Conservation (phyloP, 2,329 filamentous ascomycete genomes). For the Pseudocercospora cruenta region DNA sequence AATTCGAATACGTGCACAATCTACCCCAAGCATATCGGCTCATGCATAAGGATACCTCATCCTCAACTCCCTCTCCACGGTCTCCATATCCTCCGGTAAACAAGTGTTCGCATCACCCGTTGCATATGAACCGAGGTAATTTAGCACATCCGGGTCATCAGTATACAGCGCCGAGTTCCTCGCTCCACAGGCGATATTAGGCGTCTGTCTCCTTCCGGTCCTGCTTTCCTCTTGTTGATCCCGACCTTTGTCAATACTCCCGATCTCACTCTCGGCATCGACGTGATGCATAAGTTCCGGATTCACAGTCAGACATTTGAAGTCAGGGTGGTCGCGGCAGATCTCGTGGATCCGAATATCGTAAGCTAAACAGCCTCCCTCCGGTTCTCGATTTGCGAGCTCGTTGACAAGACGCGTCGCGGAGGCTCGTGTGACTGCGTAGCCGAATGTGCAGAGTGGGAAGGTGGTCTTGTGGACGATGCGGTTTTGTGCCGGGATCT, state of each 20-base stretch:
- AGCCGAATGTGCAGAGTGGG: constrained; percentile 51
- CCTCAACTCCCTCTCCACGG: not conserved
- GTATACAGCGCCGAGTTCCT: constrained; percentile 45
- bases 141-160: constrained; percentile 36
- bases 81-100: not conserved
- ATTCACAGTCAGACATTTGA: constrained; percentile 42
- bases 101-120: not conserved
- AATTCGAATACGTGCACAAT: too few species aligned
- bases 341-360: constrained; percentile 46
- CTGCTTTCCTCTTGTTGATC: constrained; percentile 11
- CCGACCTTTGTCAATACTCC: constrained; percentile 31
- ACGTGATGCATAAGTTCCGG: constrained; percentile 48
- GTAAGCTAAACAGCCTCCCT: constrained; percentile 42
- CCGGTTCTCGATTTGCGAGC: constrained; percentile 39
- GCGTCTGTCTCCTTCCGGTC: constrained; percentile 19
- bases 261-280: constrained; percentile 43
- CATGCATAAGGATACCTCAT: not conserved
- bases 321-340: constrained; percentile 41
- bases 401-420: constrained; percentile 41
- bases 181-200: constrained; percentile 43
- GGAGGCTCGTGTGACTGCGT: constrained; percentile 46
- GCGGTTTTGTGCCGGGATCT: constrained; percentile 43
- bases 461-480: constrained; percentile 47
- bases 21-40: not conserved
- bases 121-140: constrained; percentile 33